These are phyloP conservation scores for Citrus cavaleriei DNA, from an alignment of 345 rosid genomes.

Conservation along the genomic window DNA sequence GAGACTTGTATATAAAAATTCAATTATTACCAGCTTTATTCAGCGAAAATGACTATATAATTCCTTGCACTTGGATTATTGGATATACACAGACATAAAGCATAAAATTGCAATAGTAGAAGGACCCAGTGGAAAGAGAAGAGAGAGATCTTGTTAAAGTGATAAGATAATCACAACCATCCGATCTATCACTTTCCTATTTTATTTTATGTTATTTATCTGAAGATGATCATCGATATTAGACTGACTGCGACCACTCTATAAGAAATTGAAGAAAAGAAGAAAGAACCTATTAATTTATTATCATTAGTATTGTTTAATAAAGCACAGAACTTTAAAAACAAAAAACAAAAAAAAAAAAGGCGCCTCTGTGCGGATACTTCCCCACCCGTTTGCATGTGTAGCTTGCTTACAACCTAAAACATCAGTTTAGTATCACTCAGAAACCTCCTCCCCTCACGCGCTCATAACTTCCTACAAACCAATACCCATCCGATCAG, in stretches of 20 bases:
- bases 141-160: neutral
- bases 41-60: neutral
- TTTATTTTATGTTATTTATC: neutral
- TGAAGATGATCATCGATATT: neutral
- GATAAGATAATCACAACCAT: slow-evolving; percentile 13
- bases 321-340: slow-evolving; percentile 4
- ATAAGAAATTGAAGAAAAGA: neutral
- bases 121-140: neutral
- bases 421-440: neutral
- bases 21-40: neutral
- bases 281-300: neutral
- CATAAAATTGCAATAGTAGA: neutral
- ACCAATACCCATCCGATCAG: neutral
- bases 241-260: neutral
- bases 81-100: no score
- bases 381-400: slow-evolving; percentile 22
- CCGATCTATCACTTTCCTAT: slow-evolving; percentile 9
- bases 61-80: no score
- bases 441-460: neutral
- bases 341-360: neutral
- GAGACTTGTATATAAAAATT: no score
- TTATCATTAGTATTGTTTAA: neutral
- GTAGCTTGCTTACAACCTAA: slow-evolving; percentile 24
- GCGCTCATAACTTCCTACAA: neutral
- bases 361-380: neutral